phyloP scores from a whole-genome alignment of 1,284 basidiomycete species.

The Austropuccinia psidii region DNA sequence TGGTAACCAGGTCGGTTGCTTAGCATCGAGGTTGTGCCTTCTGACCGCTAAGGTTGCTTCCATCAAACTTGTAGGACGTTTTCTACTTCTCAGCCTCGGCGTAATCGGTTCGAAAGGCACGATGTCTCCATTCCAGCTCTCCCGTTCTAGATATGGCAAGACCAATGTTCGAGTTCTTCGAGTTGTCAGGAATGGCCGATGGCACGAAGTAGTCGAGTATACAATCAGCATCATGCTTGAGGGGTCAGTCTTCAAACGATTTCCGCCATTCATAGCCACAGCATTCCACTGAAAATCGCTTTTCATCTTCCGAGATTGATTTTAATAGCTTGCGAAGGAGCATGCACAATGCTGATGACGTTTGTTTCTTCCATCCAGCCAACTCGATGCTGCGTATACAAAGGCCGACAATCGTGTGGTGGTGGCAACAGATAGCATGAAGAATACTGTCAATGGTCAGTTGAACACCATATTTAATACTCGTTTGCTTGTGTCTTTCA shows the following conservation, averaged over 20 bases:
- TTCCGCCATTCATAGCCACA: not conserved
- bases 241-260: conserved; percentile 50
- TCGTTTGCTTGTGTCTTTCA: conserved; percentile 38
- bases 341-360: conserved; percentile 63
- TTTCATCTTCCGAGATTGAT: conserved; percentile 46
- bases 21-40: too few relatives aligned
- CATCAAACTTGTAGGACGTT: too few relatives aligned
- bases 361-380: conserved; percentile 2
- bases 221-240: conserved; percentile 68
- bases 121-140: conserved; percentile 45
- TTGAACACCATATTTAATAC: conserved; percentile 39
- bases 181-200: conserved; percentile 57
- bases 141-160: conserved; percentile 68
- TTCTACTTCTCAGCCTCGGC: too few relatives aligned
- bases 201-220: conserved; percentile 61
- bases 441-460: conserved; percentile 71
- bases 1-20: too few relatives aligned
- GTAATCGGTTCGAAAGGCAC: too few relatives aligned
- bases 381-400: conserved; percentile 41
- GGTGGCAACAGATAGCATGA: conserved; percentile 56
- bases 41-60: too few relatives aligned
- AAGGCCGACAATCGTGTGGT: conserved; percentile 43
- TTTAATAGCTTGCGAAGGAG: too few relatives aligned
- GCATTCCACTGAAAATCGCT: not conserved
- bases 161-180: conserved; percentile 75